Evolutionary conservation across 164 flowering plant genomes (phyloP).

Genomic region (Euptelea pleiosperma): DNA sequence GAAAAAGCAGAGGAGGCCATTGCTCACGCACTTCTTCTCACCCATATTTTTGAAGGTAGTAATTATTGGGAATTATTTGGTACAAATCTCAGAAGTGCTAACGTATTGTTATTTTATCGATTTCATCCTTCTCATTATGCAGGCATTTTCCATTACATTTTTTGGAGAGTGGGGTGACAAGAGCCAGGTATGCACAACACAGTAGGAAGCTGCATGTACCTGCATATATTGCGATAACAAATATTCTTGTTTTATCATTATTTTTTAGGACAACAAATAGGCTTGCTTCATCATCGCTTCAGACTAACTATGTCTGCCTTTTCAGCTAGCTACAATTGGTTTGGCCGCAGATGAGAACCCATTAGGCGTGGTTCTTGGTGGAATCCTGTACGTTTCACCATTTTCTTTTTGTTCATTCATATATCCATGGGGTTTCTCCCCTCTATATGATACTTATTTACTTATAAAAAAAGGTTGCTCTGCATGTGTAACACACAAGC

Average conservation of each 20-base stretch:
- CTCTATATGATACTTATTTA: not conserved
- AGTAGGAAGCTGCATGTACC: not conserved
- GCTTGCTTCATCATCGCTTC: slow-evolving; percentile 12
- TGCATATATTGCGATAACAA: not conserved
- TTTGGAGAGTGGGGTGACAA: slow-evolving; percentile 99
- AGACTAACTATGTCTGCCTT: slow-evolving; percentile 13
- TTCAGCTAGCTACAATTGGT: slow-evolving; percentile 95
- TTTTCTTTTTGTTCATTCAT: not conserved
- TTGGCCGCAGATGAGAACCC: slow-evolving; percentile 98
- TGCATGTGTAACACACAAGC: not conserved
- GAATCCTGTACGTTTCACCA: slow-evolving; percentile 66
- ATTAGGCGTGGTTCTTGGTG: slow-evolving; percentile 95
- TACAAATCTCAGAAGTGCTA: not conserved
- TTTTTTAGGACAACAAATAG: too few relatives aligned
- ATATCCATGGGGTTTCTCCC: not conserved
- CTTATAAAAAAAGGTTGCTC: not conserved
- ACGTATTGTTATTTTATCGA: not conserved
- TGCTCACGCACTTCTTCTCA: slow-evolving; percentile 75
- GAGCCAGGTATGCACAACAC: slow-evolving; percentile 75
- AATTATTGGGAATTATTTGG: not conserved
- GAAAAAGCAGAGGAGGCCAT: slow-evolving; percentile 68
- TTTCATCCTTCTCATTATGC: slow-evolving; percentile 18
- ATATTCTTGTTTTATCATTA: not conserved
- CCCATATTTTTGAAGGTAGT: slow-evolving; percentile 89
- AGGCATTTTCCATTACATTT: slow-evolving; percentile 97